Evolutionary conservation across 129 eudicot genomes (phyloP).

Genomic region (Centaurea solstitialis): DNA sequence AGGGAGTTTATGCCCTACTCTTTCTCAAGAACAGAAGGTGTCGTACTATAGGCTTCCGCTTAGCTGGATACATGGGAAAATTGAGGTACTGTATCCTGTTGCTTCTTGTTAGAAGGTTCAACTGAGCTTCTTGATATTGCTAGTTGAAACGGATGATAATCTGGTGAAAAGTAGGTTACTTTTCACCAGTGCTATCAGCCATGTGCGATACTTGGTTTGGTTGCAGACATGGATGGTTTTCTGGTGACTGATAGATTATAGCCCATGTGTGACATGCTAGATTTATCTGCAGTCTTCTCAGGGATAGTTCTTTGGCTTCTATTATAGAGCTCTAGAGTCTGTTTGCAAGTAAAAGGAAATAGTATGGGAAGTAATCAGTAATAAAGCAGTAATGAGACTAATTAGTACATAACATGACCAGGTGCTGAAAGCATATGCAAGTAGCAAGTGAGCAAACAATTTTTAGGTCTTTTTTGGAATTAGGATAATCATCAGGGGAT

Average conservation of each 20-base stretch:
- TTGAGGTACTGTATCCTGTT: slow-evolving; percentile 52
- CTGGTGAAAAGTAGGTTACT: neutral
- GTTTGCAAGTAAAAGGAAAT: neutral
- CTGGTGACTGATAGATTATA: slow-evolving; percentile 10
- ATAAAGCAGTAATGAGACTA: slow-evolving; percentile 13
- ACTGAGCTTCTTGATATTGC: neutral
- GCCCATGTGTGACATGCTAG: neutral
- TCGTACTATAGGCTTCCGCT: slow-evolving; percentile 84
- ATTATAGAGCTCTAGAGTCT: neutral
- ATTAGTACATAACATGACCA: neutral
- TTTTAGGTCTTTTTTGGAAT: neutral
- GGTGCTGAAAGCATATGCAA: no score
- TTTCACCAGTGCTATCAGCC: neutral
- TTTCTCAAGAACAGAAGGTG: slow-evolving; percentile 77
- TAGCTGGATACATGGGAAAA: slow-evolving; percentile 80
- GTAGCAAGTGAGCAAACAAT: no score
- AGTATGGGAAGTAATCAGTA: neutral
- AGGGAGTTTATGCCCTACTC: slow-evolving; percentile 94
- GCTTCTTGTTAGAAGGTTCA: slow-evolving; percentile 12
- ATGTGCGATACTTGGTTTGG: neutral
- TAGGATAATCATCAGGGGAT: neutral
- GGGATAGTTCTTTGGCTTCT: neutral
- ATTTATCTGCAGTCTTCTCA: neutral
- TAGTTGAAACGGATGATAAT: neutral
- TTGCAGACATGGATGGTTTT: slow-evolving; percentile 7